These are phyloP conservation scores for Eremochloa ophiuroides DNA, from an alignment of 176 grass and related monocot species.

Conservation along the genomic window DNA sequence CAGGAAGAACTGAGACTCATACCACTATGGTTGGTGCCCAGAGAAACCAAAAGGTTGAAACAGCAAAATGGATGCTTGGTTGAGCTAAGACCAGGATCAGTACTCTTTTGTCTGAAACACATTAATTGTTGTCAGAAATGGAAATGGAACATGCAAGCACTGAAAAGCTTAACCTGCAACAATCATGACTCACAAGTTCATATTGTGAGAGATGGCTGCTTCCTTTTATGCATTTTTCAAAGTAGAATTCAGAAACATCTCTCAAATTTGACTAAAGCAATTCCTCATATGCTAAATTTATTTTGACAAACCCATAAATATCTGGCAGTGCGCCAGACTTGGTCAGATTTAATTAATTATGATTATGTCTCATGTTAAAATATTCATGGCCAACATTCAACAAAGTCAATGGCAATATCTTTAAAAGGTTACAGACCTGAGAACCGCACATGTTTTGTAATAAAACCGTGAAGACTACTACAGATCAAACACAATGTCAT, in stretches of 20 bases:
- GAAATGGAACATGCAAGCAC: neutral
- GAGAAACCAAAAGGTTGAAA: slow-evolving; percentile 74
- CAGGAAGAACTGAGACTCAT: slow-evolving; percentile 26
- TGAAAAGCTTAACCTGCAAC: neutral
- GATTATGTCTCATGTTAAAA: neutral
- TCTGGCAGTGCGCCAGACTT: neutral
- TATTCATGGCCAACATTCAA: neutral
- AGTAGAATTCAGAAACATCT: neutral
- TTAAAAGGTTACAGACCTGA: neutral
- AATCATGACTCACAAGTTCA: neutral
- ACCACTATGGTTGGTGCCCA: slow-evolving; percentile 96
- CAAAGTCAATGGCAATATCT: neutral
- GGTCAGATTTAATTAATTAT: neutral
- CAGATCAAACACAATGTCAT: neutral
- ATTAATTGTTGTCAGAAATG: slow-evolving; percentile 11
- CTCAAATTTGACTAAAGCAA: neutral
- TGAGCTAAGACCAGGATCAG: slow-evolving; percentile 77
- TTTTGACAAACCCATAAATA: neutral
- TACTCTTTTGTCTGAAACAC: slow-evolving; percentile 90
- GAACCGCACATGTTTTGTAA: neutral
- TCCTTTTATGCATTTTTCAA: slow-evolving; percentile 5
- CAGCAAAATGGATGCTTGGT: slow-evolving; percentile 80
- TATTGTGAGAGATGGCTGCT: neutral
- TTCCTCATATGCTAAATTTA: neutral
- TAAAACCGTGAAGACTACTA: neutral